These are phyloP conservation scores for Pugionium cornutum DNA, from an alignment of 345 rosid species.

Conservation along the genomic window DNA sequence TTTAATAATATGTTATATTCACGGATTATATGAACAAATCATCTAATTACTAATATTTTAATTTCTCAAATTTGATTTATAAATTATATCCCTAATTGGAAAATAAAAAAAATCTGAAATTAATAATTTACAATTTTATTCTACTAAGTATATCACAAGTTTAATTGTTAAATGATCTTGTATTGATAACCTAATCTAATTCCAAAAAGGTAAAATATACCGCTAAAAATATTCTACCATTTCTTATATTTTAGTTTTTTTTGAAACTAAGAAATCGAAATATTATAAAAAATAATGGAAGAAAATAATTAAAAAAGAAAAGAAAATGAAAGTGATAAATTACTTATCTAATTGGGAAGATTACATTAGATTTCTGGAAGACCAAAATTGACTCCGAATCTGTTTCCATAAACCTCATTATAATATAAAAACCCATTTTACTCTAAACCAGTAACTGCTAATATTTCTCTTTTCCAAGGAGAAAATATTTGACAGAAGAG, in stretches of 20 bases:
- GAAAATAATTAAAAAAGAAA: neutral
- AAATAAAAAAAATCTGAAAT: no score
- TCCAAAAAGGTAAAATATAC: slow-evolving; percentile 5
- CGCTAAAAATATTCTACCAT: neutral
- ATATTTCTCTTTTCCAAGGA: neutral
- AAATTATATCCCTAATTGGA: no score
- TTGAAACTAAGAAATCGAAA: neutral
- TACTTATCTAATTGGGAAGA: neutral
- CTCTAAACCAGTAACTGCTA: neutral
- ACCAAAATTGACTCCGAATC: neutral
- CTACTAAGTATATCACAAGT: neutral
- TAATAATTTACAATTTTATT: neutral
- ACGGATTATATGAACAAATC: no score
- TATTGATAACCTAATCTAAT: slow-evolving; percentile 11
- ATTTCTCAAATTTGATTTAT: no score
- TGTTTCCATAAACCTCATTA: neutral
- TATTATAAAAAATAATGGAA: neutral
- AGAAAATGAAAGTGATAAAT: neutral
- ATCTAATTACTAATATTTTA: no score
- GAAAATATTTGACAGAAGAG: neutral
- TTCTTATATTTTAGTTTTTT: slow-evolving; percentile 5
- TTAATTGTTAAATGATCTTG: slow-evolving; percentile 11
- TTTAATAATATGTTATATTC: no score
- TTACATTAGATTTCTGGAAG: neutral
- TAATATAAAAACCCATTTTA: neutral